These are phyloP conservation scores for Effrenium voratum DNA, from an alignment of 73 alveolate genomes.

Conservation along the genomic window DNA sequence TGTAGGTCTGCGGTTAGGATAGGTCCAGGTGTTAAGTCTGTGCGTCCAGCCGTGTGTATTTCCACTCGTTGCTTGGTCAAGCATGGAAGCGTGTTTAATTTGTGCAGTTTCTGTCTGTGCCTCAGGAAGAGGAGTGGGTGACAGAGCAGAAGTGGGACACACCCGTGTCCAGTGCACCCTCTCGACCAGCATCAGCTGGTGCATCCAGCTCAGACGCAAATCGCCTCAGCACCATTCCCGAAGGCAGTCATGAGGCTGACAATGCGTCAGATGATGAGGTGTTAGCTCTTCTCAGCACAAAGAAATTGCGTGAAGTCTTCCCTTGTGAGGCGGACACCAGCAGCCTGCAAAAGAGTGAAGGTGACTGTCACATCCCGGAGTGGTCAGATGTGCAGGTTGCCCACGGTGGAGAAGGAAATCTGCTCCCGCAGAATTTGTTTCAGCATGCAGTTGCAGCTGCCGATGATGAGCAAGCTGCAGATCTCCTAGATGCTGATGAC, in stretches of 20 bases:
- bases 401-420: background rate
- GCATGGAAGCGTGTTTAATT: background rate
- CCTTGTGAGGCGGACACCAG: background rate
- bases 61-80: background rate
- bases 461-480: background rate
- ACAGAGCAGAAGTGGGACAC: background rate
- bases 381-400: background rate
- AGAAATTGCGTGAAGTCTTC: background rate
- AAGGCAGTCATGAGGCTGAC: background rate
- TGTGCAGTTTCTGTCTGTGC: background rate
- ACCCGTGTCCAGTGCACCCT: background rate
- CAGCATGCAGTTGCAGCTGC: background rate
- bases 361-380: background rate
- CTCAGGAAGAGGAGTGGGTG: background rate
- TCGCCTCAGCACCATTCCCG: conserved; percentile 5
- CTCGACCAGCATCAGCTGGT: background rate
- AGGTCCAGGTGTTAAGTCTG: background rate
- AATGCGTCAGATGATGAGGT: no score
- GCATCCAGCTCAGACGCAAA: background rate
- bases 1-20: background rate
- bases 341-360: background rate
- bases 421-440: background rate
- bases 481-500: background rate
- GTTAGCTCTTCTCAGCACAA: background rate
- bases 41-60: background rate